phyloP scores from a whole-genome alignment of 768 basidiomycete species.

The Termitomyces sp. region DNA sequence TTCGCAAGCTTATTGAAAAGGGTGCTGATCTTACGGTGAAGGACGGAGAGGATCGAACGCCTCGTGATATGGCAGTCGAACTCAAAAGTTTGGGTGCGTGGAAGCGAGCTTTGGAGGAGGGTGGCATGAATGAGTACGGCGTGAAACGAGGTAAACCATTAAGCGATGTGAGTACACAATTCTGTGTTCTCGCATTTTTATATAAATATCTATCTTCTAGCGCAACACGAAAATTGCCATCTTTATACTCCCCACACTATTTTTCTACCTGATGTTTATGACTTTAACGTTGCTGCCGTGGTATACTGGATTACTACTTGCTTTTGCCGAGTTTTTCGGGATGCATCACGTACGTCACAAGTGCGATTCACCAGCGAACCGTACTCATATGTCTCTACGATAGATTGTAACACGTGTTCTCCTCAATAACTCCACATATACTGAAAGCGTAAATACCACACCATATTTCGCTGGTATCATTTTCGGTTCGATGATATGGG shows the following conservation, averaged over 20 bases:
- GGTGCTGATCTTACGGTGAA: slow-evolving; percentile 80
- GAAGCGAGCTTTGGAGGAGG: slow-evolving; percentile 86
- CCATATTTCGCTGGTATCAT: slow-evolving; percentile 96
- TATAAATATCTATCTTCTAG: slow-evolving; percentile 30
- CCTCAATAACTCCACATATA: slow-evolving; percentile 76
- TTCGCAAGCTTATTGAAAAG: slow-evolving; percentile 79
- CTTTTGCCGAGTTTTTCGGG: slow-evolving; percentile 82
- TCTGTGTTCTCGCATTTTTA: background rate
- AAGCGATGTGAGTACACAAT: slow-evolving; percentile 49
- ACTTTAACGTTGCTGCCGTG: slow-evolving; percentile 83
- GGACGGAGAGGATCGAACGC: slow-evolving; percentile 82
- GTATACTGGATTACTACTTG: slow-evolving; percentile 84
- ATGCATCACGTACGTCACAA: slow-evolving; percentile 85
- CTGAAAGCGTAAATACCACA: slow-evolving; percentile 78
- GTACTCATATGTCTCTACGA: slow-evolving; percentile 5
- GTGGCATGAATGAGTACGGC: slow-evolving; percentile 77
- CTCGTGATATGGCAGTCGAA: slow-evolving; percentile 92
- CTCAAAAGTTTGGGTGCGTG: slow-evolving; percentile 89
- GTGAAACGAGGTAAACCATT: slow-evolving; percentile 61
- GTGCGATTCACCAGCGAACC: slow-evolving; percentile 1
- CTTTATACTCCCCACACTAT: slow-evolving; percentile 72
- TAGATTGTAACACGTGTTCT: slow-evolving; percentile 84
- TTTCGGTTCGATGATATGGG: slow-evolving; percentile 80
- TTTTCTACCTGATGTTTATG: slow-evolving; percentile 80
- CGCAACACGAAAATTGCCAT: slow-evolving; percentile 80